Evolutionary conservation across 352 stramenopile genomes (phyloP), one percentile per base, ranked within the genome.

Genomic region (Aphanomyces astaci): DNA sequence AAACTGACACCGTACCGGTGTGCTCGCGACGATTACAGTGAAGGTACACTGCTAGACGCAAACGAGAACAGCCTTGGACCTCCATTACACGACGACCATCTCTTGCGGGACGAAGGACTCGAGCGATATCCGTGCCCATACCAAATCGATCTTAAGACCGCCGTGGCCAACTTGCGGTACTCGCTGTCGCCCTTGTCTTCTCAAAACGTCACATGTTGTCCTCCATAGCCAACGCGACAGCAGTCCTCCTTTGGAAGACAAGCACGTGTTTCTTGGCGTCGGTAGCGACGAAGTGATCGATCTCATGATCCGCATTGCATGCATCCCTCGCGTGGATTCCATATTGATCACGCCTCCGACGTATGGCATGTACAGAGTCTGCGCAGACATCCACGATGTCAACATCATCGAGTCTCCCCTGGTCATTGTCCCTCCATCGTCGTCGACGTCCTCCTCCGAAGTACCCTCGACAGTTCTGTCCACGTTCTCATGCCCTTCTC

Each of bases 281-380:
- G 97, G 97, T 55, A 98, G 91, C 66, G 97, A 99, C 70, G 97
- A 99, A 73, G 96, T 96, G 1, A 99, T 99, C 75, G 97, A 99
- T 72, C 77, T 99, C 43, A 84, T 99, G 55, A 98, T 99, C 75
- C 92, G 97, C 32, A 95, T 99, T 51, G 97, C 97, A 66, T 99
- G 96, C 72, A 86, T 81, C 24, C 97, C 96, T 36, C 89, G 91
- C 28, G 74, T 92, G 33, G 89, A 96, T 68, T 94, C 95, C 69
- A 97, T 99, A 39, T 72, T 99, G 46, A 98, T 97, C 71, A 98
- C 96, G 24, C 95, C 96, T 5, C 96, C 97, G 4, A 99, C 96
- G 0, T 99, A 99, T 76, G 96, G 96, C 59, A 99, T 99, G 97
- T 99, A 99, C 81, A 97, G 97, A 68, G 97, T 99, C 43, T 99